A percentile compares a stretch with the other conserved stretches of the same genome.
These are phyloP conservation scores for Auxenochlorella pyrenoidosa DNA, from an alignment of 139 green algal species.

Conservation along the genomic window DNA sequence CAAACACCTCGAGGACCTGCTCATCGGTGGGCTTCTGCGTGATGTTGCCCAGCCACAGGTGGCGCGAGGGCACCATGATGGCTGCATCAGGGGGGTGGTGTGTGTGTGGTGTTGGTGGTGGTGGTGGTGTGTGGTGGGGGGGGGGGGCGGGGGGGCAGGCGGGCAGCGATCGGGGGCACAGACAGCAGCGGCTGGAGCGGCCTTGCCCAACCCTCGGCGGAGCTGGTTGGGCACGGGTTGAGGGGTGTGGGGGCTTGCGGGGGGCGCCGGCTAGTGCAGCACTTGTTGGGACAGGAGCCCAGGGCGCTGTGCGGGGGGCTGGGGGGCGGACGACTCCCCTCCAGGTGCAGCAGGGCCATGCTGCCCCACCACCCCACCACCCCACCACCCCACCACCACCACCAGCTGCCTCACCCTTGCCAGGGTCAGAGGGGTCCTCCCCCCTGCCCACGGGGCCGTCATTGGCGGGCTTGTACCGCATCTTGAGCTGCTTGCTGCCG, in stretches of 20 bases:
- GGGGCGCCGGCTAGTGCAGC: no score
- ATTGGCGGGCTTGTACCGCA: slow-evolving; percentile 66
- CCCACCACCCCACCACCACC: no score
- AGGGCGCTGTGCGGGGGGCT: no score
- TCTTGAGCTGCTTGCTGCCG: slow-evolving; percentile 66
- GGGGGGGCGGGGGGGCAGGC: neutral
- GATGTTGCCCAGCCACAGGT: slow-evolving; percentile 90
- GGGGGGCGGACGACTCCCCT: no score
- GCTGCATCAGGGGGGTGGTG: neutral
- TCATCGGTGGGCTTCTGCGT: slow-evolving; percentile 69
- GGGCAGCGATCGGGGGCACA: no score
- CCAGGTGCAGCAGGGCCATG: no score
- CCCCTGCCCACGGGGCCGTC: slow-evolving; percentile 20
- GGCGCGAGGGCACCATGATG: slow-evolving; percentile 56
- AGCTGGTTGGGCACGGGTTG: no score
- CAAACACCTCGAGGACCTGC: slow-evolving; percentile 68
- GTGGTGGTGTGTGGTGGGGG: neutral
- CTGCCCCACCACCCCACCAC: no score
- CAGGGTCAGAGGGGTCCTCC: slow-evolving; percentile 24
- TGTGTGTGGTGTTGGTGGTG: neutral
- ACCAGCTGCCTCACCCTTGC: slow-evolving; percentile 9
- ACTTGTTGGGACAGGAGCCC: no score
- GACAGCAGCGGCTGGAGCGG: no score
- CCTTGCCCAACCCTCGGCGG: no score
- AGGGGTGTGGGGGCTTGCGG: no score